Base-by-base conservation (phyloP, 2,329 filamentous ascomycete genomes). In the Colletotrichum tanaceti region DNA sequence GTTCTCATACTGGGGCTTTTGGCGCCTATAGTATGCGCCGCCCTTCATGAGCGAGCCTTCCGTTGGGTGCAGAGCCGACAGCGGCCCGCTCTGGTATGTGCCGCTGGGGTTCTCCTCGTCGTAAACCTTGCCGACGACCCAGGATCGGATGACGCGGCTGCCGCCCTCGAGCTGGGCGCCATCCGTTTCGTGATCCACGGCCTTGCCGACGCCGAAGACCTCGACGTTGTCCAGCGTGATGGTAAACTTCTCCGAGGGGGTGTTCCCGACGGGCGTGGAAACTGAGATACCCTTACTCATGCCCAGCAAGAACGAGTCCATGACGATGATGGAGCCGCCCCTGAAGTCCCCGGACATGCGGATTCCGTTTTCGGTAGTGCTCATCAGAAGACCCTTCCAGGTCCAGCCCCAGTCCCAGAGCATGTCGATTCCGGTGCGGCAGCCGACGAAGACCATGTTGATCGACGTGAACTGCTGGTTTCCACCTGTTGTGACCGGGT, bases 401-500 rank as follows among this genome's bases (percentile, higher is more conserved):
- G 87, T 89, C 88, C 89, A 93, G 35, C 87, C 87, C 91, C 91
- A 93, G 78, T 91, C 86, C 91, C 91, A 93, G 71, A 90, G 86
- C 79, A 91, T 87, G 75, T 85, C 88, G 60, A 92, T 87, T 55
- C 87, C 86, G 9, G 89, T 92, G 71, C 87, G 83, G 77, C 88
- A 89, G 75, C 84, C 82, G 72, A 88, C 88, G 80, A 93, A 93
- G 18, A 83, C 85, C 58, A 92, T 72, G 76, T 91, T 90, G 50
- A 88, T 84, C 70, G 88, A 89, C 3, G 89, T 91, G 75, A 91
- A 93, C 75, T 93, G 90, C 74, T 90, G 88, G 74, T 87, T 89
- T 18, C 88, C 88, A 53, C 39, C 70, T 82, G 82, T 28, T 28
- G 24, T 28, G 24, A 28, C 24, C 24, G 24, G 24, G 24, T 28